phyloP scores from a whole-genome alignment of 2,329 filamentous ascomycete genomes.

The Fusarium bulbicola region DNA sequence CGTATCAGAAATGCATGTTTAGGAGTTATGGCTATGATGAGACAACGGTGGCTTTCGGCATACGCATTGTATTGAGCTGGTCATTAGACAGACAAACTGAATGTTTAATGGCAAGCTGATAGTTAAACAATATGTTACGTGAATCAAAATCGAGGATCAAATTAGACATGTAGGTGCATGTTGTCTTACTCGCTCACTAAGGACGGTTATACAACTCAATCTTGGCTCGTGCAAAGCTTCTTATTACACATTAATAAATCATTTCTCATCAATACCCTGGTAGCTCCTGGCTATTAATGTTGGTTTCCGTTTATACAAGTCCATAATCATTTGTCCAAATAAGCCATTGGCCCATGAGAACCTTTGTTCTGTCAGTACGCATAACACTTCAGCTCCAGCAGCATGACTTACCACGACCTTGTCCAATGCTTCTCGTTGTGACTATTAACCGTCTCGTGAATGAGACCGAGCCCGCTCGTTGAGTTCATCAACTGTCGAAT shows the following conservation, averaged over 20 bases:
- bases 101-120: background rate
- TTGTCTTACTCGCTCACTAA: background rate
- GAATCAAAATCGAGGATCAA: background rate
- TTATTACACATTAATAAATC: background rate
- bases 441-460: slow-evolving; percentile 71
- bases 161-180: background rate
- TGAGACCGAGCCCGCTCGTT: slow-evolving; percentile 76
- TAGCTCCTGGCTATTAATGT: slow-evolving; percentile 64
- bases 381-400: background rate
- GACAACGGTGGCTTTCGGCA: background rate
- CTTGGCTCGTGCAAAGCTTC: background rate
- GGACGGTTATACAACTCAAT: background rate
- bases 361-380: slow-evolving; percentile 58
- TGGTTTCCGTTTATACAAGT: slow-evolving; percentile 78
- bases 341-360: slow-evolving; percentile 91
- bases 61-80: background rate
- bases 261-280: slow-evolving; percentile 44
- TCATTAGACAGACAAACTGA: background rate
- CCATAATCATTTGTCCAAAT: slow-evolving; percentile 84
- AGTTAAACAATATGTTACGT: background rate
- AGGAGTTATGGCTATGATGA: background rate
- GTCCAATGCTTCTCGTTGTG: slow-evolving; percentile 47
- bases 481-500: slow-evolving; percentile 72
- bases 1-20: slow-evolving; percentile 20
- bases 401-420: slow-evolving; percentile 47